Evolutionary conservation across 2,329 filamentous ascomycete genomes (phyloP).

Genomic region (Colletotrichum sojae): DNA sequence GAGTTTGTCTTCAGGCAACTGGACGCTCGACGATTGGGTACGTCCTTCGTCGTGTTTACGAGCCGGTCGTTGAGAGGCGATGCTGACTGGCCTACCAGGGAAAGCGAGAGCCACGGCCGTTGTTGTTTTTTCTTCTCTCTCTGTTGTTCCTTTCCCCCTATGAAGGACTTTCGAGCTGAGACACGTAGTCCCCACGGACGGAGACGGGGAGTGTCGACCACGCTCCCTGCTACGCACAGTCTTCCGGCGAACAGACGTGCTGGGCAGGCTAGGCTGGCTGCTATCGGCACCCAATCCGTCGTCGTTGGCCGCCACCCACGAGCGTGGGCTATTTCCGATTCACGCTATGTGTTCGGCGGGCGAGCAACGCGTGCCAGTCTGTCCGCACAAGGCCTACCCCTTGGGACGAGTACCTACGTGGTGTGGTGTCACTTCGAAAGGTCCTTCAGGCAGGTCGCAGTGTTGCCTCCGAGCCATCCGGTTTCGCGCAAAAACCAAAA

Average conservation of each 20-base stretch:
- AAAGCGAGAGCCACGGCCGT: too few species aligned
- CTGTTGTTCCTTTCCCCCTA: background rate
- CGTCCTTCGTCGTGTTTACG: background rate
- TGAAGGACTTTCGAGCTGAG: constrained; percentile 39
- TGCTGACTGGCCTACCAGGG: too few species aligned
- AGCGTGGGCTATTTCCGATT: constrained; percentile 4
- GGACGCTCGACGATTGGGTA: constrained; percentile 1
- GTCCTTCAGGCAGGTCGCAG: constrained; percentile 3
- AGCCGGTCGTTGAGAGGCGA: constrained; percentile 3
- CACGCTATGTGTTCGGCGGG: constrained; percentile 11
- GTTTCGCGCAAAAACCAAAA: constrained; percentile 30
- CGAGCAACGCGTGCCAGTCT: background rate
- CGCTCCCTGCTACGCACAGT: constrained; percentile 37
- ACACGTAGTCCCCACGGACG: constrained; percentile 34
- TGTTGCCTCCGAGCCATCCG: constrained; percentile 35
- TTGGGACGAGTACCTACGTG: constrained; percentile 20
- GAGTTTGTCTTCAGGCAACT: constrained; percentile 13
- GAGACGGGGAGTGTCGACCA: constrained; percentile 7
- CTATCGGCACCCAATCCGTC: background rate
- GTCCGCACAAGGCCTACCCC: background rate
- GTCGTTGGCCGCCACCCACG: background rate
- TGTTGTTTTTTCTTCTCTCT: background rate
- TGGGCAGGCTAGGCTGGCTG: constrained; percentile 16
- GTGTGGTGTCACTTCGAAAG: constrained; percentile 9
- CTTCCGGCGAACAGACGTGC: constrained; percentile 34